Conservation (phyloP, 768 basidiomycete genomes). For the Russula lepida region DNA sequence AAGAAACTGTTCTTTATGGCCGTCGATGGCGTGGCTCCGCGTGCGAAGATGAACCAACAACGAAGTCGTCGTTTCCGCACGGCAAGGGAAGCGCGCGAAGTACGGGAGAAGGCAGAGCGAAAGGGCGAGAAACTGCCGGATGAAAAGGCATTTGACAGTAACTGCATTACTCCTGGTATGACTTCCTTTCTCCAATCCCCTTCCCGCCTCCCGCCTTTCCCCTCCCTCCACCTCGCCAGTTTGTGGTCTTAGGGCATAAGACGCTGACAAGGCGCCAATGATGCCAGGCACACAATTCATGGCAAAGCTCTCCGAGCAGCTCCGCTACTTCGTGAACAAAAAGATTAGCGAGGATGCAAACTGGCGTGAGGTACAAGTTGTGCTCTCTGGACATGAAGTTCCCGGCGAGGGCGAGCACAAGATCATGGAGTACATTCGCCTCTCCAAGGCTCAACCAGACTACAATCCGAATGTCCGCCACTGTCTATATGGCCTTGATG, state of each 20-base stretch:
- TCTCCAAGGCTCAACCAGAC: conserved; percentile 88
- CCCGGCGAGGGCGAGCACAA: conserved; percentile 99
- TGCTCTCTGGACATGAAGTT: conserved; percentile 94
- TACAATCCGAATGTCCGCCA: conserved; percentile 97
- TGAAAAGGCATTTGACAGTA: conserved; percentile 95
- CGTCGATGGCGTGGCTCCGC: conserved; percentile 92
- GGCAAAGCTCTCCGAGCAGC: conserved; percentile 82
- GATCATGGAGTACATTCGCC: conserved; percentile 98
- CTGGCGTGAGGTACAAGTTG: conserved; percentile 87
- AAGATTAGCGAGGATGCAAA: conserved; percentile 96
- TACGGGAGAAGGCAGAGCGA: conserved; percentile 74
- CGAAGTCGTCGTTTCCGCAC: conserved; percentile 89
- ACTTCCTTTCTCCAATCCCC: not conserved
- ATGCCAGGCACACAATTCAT: conserved; percentile 85
- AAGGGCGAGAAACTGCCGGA: conserved; percentile 89
- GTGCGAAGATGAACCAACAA: conserved; percentile 99
- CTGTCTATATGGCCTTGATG: conserved; percentile 96
- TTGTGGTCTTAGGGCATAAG: not conserved
- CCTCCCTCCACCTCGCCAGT: not conserved
- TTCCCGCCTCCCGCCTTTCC: not conserved
- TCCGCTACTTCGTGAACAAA: conserved; percentile 96
- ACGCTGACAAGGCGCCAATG: not conserved
- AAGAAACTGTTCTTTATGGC: conserved; percentile 99
- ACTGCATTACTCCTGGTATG: conserved; percentile 96
- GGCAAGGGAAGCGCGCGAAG: conserved; percentile 85